These are phyloP conservation scores for Aspergillus sparsus DNA, from an alignment of 495 filamentous ascomycete genomes.

Conservation along the genomic window DNA sequence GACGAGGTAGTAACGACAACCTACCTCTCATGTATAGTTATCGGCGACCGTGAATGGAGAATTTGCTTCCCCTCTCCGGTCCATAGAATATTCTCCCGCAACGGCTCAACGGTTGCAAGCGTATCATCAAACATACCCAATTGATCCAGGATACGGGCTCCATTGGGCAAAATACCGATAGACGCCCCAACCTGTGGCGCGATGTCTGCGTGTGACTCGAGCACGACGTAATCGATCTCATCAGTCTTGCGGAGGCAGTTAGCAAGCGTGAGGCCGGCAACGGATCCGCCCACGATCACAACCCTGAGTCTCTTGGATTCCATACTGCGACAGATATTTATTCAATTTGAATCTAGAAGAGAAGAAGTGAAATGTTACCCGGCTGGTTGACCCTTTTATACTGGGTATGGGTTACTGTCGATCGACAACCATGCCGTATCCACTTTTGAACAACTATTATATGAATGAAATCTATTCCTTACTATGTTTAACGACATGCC, in stretches of 20 bases:
- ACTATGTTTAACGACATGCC: too few species aligned
- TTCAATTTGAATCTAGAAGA: not conserved
- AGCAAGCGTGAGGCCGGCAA: conserved; percentile 51
- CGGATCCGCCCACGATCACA: conserved; percentile 54
- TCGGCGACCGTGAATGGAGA: not conserved
- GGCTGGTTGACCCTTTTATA: not conserved
- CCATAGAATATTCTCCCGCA: conserved; percentile 1
- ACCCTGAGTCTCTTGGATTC: conserved; percentile 25
- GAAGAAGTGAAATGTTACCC: not conserved
- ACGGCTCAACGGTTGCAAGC: conserved; percentile 14
- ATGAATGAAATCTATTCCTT: not conserved
- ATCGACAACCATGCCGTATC: not conserved
- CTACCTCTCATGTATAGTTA: conserved; percentile 10
- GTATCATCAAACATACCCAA: conserved; percentile 46
- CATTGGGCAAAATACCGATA: conserved; percentile 37
- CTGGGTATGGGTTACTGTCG: not conserved
- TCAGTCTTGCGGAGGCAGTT: conserved; percentile 42
- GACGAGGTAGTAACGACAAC: not conserved
- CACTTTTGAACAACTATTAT: not conserved
- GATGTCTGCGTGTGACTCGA: conserved; percentile 43
- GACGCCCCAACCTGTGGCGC: conserved; percentile 42
- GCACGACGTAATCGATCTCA: conserved; percentile 51
- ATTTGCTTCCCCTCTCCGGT: conserved; percentile 2
- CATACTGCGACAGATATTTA: not conserved
- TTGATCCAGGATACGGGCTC: conserved; percentile 51